Percentiles rank a stretch among this genome's conserved stretches.
phyloP scores from a whole-genome alignment of 495 filamentous ascomycete species.

The Pseudoneurospora amorphoporcata region DNA sequence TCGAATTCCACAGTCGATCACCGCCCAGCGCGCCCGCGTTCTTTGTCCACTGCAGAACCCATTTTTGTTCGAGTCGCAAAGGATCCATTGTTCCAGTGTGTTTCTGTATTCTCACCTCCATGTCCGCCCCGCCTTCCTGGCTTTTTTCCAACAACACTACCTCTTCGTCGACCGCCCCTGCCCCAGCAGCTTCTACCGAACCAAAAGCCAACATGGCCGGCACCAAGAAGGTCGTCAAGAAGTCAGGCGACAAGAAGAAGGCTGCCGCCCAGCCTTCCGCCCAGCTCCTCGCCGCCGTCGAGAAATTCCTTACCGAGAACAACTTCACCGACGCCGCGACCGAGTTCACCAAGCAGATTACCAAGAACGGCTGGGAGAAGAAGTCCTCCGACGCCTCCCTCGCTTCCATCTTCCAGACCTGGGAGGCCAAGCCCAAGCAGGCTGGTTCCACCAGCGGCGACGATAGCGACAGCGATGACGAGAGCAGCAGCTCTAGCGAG shows the following conservation, averaged over 20 bases:
- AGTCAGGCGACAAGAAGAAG: slow-evolving; percentile 11
- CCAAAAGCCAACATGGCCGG: slow-evolving; percentile 1
- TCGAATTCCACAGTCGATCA: not conserved
- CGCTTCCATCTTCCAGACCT: slow-evolving; percentile 34
- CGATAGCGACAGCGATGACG: slow-evolving; percentile 77
- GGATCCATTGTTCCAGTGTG: not conserved
- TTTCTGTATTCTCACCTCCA: slow-evolving; percentile 5
- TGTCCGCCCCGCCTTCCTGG: slow-evolving; percentile 32
- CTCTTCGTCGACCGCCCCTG: slow-evolving; percentile 3
- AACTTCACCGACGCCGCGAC: slow-evolving; percentile 49
- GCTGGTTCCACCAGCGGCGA: slow-evolving; percentile 15
- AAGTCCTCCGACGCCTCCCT: slow-evolving; percentile 27
- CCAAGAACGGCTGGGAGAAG: slow-evolving; percentile 33
- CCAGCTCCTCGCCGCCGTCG: slow-evolving; percentile 55
- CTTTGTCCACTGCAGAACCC: not conserved
- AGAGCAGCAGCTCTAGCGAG: slow-evolving; percentile 22
- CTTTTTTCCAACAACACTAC: slow-evolving; percentile 34
- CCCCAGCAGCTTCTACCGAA: not conserved
- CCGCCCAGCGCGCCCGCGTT: not conserved
- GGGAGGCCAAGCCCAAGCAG: slow-evolving; percentile 29
- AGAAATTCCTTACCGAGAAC: slow-evolving; percentile 54
- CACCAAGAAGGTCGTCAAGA: slow-evolving; percentile 19
- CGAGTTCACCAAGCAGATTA: slow-evolving; percentile 49
- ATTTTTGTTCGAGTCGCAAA: not conserved
- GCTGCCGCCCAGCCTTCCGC: slow-evolving; percentile 33